phyloP scores from a whole-genome alignment of 257 asterid species.

The Forsythia viridissima region DNA sequence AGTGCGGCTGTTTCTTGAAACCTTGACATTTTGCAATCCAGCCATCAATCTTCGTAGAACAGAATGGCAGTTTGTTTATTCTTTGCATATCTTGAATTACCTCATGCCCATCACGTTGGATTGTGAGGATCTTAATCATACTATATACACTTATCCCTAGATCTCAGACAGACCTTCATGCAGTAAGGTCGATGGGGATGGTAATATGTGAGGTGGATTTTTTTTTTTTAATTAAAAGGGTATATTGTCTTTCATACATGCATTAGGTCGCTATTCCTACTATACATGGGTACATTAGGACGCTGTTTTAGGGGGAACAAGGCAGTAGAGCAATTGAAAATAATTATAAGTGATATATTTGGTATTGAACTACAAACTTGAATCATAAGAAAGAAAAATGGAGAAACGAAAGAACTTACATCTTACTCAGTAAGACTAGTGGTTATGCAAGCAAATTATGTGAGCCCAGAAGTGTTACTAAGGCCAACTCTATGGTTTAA shows the following conservation, averaged over 20 bases:
- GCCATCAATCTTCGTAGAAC: too few species aligned
- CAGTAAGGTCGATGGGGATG: background rate
- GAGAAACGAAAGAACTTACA: background rate
- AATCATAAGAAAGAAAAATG: background rate
- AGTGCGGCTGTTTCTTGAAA: background rate
- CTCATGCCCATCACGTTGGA: background rate
- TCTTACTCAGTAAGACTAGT: background rate
- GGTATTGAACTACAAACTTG: background rate
- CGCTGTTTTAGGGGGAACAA: background rate
- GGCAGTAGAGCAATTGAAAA: background rate
- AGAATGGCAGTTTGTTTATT: background rate
- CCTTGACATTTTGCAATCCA: background rate
- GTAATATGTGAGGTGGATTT: background rate
- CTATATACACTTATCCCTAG: background rate
- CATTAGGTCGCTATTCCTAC: background rate
- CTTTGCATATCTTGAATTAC: background rate
- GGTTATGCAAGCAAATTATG: background rate
- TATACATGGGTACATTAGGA: background rate
- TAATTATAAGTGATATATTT: too few species aligned
- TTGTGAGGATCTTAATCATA: background rate
- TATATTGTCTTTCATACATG: background rate
- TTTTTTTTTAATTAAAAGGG: background rate
- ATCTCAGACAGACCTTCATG: background rate
- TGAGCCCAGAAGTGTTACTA: background rate
- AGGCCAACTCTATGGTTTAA: background rate